phyloP scores from a whole-genome alignment of 768 basidiomycete genomes.

The Thelephora ganbajun region DNA sequence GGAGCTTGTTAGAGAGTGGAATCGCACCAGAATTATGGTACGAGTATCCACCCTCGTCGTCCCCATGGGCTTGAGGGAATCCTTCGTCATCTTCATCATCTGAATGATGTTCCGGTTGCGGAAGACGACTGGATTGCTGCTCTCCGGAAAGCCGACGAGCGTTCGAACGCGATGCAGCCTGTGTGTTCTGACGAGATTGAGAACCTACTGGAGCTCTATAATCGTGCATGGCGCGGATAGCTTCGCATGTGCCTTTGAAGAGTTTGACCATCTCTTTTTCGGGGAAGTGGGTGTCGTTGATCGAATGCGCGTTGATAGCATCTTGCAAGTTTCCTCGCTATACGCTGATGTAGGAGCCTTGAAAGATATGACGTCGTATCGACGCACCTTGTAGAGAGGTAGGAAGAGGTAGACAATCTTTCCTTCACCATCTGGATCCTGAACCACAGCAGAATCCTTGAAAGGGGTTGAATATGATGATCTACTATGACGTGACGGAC shows the following conservation, averaged over 20 bases:
- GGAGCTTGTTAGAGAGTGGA: not conserved
- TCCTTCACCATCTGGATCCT: slow-evolving; percentile 86
- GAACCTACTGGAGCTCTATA: slow-evolving; percentile 42
- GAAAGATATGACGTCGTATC: not conserved
- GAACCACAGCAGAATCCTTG: slow-evolving; percentile 87
- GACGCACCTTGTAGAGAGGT: slow-evolving; percentile 74
- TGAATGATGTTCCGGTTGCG: slow-evolving; percentile 25
- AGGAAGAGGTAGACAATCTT: slow-evolving; percentile 95
- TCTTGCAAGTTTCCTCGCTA: slow-evolving; percentile 93
- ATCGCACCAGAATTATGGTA: slow-evolving; percentile 28
- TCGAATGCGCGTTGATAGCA: slow-evolving; percentile 74
- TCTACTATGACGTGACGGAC: slow-evolving; percentile 1
- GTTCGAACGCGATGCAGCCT: not conserved
- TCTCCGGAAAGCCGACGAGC: slow-evolving; percentile 5
- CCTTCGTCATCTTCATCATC: slow-evolving; percentile 48
- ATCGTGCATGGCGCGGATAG: slow-evolving; percentile 88
- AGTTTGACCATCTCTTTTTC: slow-evolving; percentile 81
- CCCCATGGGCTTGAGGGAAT: slow-evolving; percentile 65
- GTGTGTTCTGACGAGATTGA: slow-evolving; percentile 6
- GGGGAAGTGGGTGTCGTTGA: slow-evolving; percentile 70
- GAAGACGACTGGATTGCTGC: slow-evolving; percentile 1
- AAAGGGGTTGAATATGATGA: slow-evolving; percentile 6
- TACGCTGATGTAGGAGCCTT: slow-evolving; percentile 6
- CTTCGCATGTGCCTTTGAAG: slow-evolving; percentile 91
- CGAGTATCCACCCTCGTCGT: slow-evolving; percentile 61